Base-by-base conservation (phyloP, 306 rosid genomes). In the Adenanthera pavonina region DNA sequence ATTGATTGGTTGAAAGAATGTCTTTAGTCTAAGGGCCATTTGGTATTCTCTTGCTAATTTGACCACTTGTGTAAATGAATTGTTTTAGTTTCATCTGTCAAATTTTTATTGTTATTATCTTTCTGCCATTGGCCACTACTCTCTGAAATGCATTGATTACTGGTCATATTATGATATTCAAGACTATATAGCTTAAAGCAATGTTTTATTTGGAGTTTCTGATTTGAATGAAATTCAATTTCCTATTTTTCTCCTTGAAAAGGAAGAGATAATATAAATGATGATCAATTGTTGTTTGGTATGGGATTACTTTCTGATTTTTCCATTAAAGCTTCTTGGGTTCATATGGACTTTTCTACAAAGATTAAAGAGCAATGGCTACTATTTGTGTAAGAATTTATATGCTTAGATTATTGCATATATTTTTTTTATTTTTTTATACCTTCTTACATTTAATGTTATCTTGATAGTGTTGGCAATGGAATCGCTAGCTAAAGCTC, bases 401-500 rank as follows among this genome's bases (percentile, higher is more conserved):
- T 57, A 46, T 68, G 44, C 54, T 38, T 80, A 62, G 35, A 59
- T 61, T 46, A 30, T 77, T 73, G 74, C 14, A 66, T 69, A 3
- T 65, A 44, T 74, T 52, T n/a, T 52, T 48, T 16, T 3, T 69
- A 1, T 40, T 40, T 40, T 40, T 53, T 53, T 71, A 66, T 12
- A 7, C 15, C 46, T 65, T 83, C 61, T 74, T 30, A 54, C 60
- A 79, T 54, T 85, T 3, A 14, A 59, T 76, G 78, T 75, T 30
- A 65, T 87, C 56, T 72, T 85, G 64, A 57, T 80, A 95, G 99
- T 93, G 81, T 7, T 95, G 90, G 86, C 97, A 38, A 95, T 95
- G 99, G 99, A 95, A 85, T 95, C 99, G 66, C 92, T 92, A 84
- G 97, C 97, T 49, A 97, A 95, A 88, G 99, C 99, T 88, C 89